Evolutionary conservation across 805 yeast species (phyloP).

Genomic region (Hanseniaspora vineae): DNA sequence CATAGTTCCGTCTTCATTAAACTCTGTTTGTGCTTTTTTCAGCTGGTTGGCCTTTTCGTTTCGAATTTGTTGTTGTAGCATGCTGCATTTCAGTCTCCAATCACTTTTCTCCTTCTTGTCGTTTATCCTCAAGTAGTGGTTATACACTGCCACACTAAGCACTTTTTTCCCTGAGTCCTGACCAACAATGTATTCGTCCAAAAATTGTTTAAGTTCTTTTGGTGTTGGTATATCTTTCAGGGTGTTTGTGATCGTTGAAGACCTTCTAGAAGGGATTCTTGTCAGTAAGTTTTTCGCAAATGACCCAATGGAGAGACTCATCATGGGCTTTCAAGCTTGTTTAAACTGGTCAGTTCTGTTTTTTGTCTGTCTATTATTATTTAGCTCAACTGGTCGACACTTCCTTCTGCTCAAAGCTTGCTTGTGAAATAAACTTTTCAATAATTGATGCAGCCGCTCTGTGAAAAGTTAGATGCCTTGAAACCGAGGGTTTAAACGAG

Average conservation of each 20-base stretch:
- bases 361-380: too few relatives aligned
- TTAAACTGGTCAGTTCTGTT: too few relatives aligned
- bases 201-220: slow-evolving; percentile 28
- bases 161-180: slow-evolving; percentile 44
- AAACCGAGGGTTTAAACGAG: too few relatives aligned
- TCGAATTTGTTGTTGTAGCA: slow-evolving; percentile 10
- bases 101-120: slow-evolving; percentile 27
- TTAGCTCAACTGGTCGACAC: too few relatives aligned
- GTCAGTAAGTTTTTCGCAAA: not conserved
- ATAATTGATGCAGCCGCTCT: too few relatives aligned
- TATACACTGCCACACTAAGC: slow-evolving; percentile 49
- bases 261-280: not conserved
- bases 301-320: not conserved
- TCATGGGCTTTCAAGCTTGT: not conserved
- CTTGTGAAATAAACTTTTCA: too few relatives aligned
- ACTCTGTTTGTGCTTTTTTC: slow-evolving; percentile 18
- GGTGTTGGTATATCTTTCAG: slow-evolving; percentile 32
- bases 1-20: slow-evolving; percentile 13
- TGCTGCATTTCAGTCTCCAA: slow-evolving; percentile 15
- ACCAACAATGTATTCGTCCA: slow-evolving; percentile 43
- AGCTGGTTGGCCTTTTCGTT: slow-evolving; percentile 4
- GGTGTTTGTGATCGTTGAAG: not conserved
- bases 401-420: too few relatives aligned
- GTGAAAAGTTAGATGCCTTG: too few relatives aligned
- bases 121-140: slow-evolving; percentile 38